These are phyloP conservation scores for Cryptomeria japonica DNA, from an alignment of 75 land plant genomes.

Conservation along the genomic window DNA sequence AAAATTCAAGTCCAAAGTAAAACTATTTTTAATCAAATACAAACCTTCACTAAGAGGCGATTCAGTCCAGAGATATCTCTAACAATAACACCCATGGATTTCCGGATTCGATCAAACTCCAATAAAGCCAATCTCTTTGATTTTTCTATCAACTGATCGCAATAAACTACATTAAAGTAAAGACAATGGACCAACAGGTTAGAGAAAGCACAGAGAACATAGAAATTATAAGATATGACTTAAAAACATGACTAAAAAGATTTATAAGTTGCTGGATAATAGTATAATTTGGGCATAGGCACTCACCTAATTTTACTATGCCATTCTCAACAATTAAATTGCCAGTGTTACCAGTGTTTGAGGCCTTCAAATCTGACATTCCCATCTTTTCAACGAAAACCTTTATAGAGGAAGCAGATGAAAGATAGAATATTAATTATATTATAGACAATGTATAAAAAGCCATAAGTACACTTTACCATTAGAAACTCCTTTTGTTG, in stretches of 20 bases:
- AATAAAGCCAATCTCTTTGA: conserved; percentile 62
- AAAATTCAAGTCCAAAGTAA: background rate
- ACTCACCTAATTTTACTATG: conserved; percentile 63
- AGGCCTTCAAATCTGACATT: conserved; percentile 55
- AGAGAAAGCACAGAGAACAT: background rate
- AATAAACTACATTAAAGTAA: no score
- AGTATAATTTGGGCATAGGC: background rate
- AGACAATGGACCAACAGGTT: background rate
- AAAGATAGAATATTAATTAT: background rate
- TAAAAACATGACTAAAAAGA: background rate
- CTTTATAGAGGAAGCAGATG: conserved; percentile 25
- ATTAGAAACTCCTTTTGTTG: no score
- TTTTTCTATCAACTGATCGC: conserved; percentile 36
- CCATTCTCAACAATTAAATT: conserved; percentile 24
- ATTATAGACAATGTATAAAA: background rate
- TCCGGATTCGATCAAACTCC: conserved; percentile 87
- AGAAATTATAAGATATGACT: background rate
- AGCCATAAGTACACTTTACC: no score
- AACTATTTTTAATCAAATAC: background rate
- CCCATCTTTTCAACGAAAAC: conserved; percentile 95
- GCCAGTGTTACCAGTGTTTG: conserved; percentile 24
- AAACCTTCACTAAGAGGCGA: conserved; percentile 85
- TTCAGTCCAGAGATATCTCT: conserved; percentile 41
- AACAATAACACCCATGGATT: conserved; percentile 92
- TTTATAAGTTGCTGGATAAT: background rate